Percentiles rank a stretch among this genome's conserved stretches.
Conservation (phyloP, 1,284 basidiomycete species). For the Ganoderma leucocontextum region DNA sequence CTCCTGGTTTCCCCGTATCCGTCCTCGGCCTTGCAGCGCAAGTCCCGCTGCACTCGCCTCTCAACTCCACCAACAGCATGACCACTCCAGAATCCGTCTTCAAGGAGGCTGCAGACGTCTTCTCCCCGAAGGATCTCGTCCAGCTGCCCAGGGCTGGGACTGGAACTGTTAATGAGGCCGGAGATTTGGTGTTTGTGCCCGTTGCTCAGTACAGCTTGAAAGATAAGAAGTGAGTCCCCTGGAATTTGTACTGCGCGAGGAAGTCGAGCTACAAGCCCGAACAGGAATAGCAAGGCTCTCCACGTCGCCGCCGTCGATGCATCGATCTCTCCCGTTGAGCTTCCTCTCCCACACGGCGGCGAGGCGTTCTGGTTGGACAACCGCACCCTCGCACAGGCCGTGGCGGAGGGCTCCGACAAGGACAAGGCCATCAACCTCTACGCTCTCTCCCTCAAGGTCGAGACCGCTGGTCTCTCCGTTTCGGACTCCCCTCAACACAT, state of each 20-base stretch:
- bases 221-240: slow-evolving; percentile 68
- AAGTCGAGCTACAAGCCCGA: not conserved
- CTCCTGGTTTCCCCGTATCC: slow-evolving; percentile 42
- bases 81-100: slow-evolving; percentile 55
- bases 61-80: slow-evolving; percentile 29
- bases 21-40: slow-evolving; percentile 62
- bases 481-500: slow-evolving; percentile 44
- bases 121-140: slow-evolving; percentile 80
- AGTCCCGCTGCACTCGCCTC: slow-evolving; percentile 50
- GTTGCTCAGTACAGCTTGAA: slow-evolving; percentile 75
- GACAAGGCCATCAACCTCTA: slow-evolving; percentile 63
- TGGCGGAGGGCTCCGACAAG: slow-evolving; percentile 57
- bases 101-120: slow-evolving; percentile 62
- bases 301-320: slow-evolving; percentile 66
- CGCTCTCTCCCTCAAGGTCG: slow-evolving; percentile 58
- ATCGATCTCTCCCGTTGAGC: slow-evolving; percentile 54
- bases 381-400: slow-evolving; percentile 72
- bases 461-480: slow-evolving; percentile 42
- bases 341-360: slow-evolving; percentile 68
- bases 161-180: slow-evolving; percentile 70
- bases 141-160: slow-evolving; percentile 73
- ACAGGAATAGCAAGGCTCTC: slow-evolving; percentile 75
- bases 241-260: not conserved
- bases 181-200: slow-evolving; percentile 73
- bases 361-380: slow-evolving; percentile 80